Evolutionary conservation across 768 basidiomycete species (phyloP).

Genomic region (Rhodosporidiobolus odoratus): DNA sequence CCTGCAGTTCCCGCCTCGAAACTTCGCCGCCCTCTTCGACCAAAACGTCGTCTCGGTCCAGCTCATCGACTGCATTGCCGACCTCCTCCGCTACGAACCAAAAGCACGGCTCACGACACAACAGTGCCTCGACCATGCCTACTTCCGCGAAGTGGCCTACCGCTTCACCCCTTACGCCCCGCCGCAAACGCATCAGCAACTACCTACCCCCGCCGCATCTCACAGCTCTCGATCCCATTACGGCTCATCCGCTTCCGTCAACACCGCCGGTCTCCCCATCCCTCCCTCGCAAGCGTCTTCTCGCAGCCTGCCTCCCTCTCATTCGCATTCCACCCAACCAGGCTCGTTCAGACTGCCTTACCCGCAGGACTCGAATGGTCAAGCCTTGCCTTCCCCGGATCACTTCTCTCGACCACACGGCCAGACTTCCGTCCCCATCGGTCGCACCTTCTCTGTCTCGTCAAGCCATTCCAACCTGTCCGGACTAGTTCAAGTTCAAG

Average conservation of each 20-base stretch:
- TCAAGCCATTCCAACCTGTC: conserved; percentile 22
- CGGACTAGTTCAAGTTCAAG: conserved; percentile 12
- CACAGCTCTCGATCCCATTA: neutral
- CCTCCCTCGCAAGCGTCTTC: conserved; percentile 29
- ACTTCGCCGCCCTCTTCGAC: conserved; percentile 65
- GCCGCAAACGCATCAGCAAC: conserved; percentile 38
- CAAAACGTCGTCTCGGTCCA: conserved; percentile 61
- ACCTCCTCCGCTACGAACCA: conserved; percentile 88
- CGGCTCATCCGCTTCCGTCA: conserved; percentile 22
- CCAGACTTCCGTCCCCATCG: neutral
- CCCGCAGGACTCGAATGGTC: conserved; percentile 5
- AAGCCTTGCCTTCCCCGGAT: conserved; percentile 4
- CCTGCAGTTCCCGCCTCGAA: conserved; percentile 47
- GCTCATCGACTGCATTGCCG: conserved; percentile 86
- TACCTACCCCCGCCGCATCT: conserved; percentile 11
- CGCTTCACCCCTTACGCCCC: conserved; percentile 45
- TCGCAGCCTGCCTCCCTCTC: conserved; percentile 39
- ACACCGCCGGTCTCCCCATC: conserved; percentile 16
- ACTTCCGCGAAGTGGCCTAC: conserved; percentile 66
- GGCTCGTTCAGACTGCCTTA: conserved; percentile 18
- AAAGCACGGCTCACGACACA: conserved; percentile 74
- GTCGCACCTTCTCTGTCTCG: conserved; percentile 17
- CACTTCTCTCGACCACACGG: neutral
- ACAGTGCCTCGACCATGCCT: conserved; percentile 81
- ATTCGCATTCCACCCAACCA: conserved; percentile 25